Evolutionary conservation across 805 yeast species (phyloP).

Genomic region (Kluyveromyces aestuarii): DNA sequence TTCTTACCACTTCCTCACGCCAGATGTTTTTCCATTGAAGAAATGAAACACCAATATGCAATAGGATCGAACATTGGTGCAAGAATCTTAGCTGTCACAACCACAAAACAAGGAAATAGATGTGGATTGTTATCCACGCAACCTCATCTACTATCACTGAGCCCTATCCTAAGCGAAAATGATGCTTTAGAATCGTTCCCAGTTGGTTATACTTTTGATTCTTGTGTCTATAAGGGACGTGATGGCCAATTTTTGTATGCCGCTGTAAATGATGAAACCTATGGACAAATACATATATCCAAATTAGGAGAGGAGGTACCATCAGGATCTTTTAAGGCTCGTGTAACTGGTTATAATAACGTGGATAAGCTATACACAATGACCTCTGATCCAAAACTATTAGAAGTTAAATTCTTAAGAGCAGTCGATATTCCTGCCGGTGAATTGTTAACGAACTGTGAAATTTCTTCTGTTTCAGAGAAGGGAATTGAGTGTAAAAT

Average conservation of each 20-base stretch:
- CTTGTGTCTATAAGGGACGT: constrained; percentile 49
- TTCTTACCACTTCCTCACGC: constrained; percentile 62
- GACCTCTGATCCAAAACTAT: constrained; percentile 56
- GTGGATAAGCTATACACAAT: constrained; percentile 60
- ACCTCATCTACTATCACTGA: constrained; percentile 39
- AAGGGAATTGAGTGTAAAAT: constrained; percentile 65
- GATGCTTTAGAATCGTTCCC: constrained; percentile 60
- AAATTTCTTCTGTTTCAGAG: constrained; percentile 40
- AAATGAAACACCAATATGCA: constrained; percentile 52
- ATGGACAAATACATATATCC: constrained; percentile 76
- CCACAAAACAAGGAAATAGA: constrained; percentile 43
- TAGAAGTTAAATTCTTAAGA: constrained; percentile 58
- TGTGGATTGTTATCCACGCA: constrained; percentile 51
- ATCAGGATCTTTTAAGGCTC: constrained; percentile 51
- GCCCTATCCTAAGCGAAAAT: constrained; percentile 5
- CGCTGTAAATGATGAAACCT: constrained; percentile 42
- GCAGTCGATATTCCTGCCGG: constrained; percentile 73
- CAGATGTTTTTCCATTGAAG: constrained; percentile 36
- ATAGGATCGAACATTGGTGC: constrained; percentile 60
- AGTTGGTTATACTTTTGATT: constrained; percentile 53
- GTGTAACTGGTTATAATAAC: constrained; percentile 62
- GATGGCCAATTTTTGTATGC: constrained; percentile 50
- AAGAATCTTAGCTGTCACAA: constrained; percentile 58
- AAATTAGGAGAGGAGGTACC: constrained; percentile 43
- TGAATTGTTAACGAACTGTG: constrained; percentile 49